These are phyloP conservation scores for Salix arbutifolia DNA, from an alignment of 345 rosid genomes.

Conservation along the genomic window DNA sequence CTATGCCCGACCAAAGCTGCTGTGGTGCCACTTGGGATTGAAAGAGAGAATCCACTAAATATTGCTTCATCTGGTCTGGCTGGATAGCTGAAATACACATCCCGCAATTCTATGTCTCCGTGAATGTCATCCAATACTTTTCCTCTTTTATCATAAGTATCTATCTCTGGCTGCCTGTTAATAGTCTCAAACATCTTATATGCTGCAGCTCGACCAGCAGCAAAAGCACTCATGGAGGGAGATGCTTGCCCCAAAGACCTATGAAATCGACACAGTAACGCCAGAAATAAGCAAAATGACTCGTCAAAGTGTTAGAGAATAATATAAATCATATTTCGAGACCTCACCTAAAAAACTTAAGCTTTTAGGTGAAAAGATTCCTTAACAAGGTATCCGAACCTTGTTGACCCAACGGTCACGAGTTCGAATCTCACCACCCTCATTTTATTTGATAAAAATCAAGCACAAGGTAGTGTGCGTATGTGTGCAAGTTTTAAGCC, in stretches of 20 bases:
- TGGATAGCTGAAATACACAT: slow-evolving; percentile 43
- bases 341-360: no score
- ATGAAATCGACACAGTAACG: neutral
- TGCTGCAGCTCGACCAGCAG: slow-evolving; percentile 44
- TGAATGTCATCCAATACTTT: slow-evolving; percentile 23
- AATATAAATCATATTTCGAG: no score
- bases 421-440: no score
- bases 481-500: no score
- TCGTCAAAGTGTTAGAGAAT: no score
- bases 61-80: slow-evolving; percentile 38
- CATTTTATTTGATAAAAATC: no score
- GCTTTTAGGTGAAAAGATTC: no score
- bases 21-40: slow-evolving; percentile 30
- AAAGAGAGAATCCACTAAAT: slow-evolving; percentile 37
- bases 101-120: slow-evolving; percentile 37
- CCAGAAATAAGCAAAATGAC: neutral
- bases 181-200: slow-evolving; percentile 44
- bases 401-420: no score
- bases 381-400: no score
- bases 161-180: slow-evolving; percentile 35
- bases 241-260: slow-evolving; percentile 45
- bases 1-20: slow-evolving; percentile 48
- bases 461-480: no score
- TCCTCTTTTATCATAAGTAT: slow-evolving; percentile 26
- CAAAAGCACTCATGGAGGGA: slow-evolving; percentile 41